Evolutionary conservation across 78 protist species (phyloP), one percentile per base, ranked within the genome.

Genomic region (Planoprotostelium fungivorum): DNA sequence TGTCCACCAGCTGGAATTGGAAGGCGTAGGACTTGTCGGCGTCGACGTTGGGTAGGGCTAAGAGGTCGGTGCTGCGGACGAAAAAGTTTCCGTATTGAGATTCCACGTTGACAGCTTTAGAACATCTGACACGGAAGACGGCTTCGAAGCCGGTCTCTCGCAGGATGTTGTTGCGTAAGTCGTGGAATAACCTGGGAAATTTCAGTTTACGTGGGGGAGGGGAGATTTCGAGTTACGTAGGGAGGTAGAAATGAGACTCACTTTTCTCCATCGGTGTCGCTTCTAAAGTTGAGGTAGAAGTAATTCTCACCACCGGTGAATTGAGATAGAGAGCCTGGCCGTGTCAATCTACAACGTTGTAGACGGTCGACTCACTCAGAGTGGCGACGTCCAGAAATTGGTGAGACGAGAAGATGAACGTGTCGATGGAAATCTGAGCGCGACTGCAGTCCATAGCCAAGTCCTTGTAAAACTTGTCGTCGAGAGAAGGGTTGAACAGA

Each of bases 91-190:
- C 98, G 86, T 89, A 90, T 38, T 92, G 90, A 37, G 84, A 38
- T 0, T 31, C 85, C 0, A 84, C 73, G 63, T 38, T 87, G 51
- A 94, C 29, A 23, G 95, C 96, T 35, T 88, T 90, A 51, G 94
- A 89, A 63, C 87, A 85, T 31, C 98, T 51, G 34, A 96, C 89
- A 35, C 98, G 91, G 96, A 96, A 93, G 37, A 96, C 96, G 0
- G 96, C 94, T 73, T 96, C 98, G 92, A 91, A 92, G 10, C 89
- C 98, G 1, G 93, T 93, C 5, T 35, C 89, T 29, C 96, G 86
- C 0, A 89, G 85, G 16, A 96, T 83, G 29, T 63, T 25, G 29
- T 84, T 86, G 34, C 73, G 36, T 1, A 96, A 84, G n/a, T 96
- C 95, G 29, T 84, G 84, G 37, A 88, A 84, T 38, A 96, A 91